Evolutionary conservation across 257 asterid genomes (phyloP), one percentile per base, ranked within the genome.

Genomic region (Eustoma russellianum): DNA sequence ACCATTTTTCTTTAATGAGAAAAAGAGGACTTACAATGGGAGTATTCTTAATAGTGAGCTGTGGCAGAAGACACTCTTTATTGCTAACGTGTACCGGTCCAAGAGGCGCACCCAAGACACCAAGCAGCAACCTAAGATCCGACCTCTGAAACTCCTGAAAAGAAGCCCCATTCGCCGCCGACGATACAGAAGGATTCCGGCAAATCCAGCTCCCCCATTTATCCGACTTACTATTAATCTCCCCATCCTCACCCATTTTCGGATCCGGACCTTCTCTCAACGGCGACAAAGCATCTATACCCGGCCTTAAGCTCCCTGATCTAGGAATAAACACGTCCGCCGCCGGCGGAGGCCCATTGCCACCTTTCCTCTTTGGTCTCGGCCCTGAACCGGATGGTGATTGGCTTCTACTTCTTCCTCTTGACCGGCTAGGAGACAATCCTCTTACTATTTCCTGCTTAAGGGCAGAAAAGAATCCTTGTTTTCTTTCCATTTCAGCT

Each of bases 31-130:
- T 75, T 58, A 83, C 93, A 83, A 83, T 79, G 78, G 93, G 88
- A 18, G 83, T 83, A 48, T 73, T 81, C 71, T 83, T 83, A 48
- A 83, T 73, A 59, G 78, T 63, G 70, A 83, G 88, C 64, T 83
- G 93, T 9, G 93, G 88, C 56, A 83, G 50, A 48, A 85, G 83
- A 33, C 2, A 24, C 17, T 79, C 93, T 14, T 50, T 62, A 76
- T 57, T 79, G 81, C 77, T 68, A 63, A 83, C 93, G 74, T 82
- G 87, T 62, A 82, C 84, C 9, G 87, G 91, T 17, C 79, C 82
- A 50, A 80, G 85, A n/a, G 93, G 93, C 65, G 93, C 93, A 58
- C 93, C 93, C 73, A 83, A 60, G 11, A 83, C 93, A 35, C 93
- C 93, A 41, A 83, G 81, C 24, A 83, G 73, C 50, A 83, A 67